These are phyloP conservation scores for Microstegium vimineum DNA, from an alignment of 176 grass and related monocot genomes.

Conservation along the genomic window DNA sequence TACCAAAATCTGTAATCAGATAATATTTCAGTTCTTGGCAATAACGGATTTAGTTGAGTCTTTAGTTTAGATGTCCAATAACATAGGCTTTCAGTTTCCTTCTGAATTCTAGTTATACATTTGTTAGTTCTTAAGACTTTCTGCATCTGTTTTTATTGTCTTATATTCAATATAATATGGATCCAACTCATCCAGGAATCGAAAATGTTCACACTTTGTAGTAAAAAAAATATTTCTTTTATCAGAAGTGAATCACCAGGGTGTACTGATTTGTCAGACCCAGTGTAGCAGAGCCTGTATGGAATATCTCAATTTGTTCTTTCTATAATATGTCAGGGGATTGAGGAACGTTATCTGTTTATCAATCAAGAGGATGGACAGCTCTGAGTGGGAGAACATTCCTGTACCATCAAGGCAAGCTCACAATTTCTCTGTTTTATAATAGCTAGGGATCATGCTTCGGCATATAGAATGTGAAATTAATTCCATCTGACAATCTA, in stretches of 20 bases:
- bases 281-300: not conserved
- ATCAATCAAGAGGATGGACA: constrained; percentile 80
- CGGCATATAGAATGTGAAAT: not conserved
- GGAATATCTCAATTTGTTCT: constrained; percentile 9
- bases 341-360: constrained; percentile 71
- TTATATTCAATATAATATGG: not conserved
- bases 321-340: constrained; percentile 52
- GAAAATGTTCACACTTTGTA: not conserved
- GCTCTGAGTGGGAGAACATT: constrained; percentile 83
- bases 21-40: constrained; percentile 4
- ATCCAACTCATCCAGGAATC: not conserved
- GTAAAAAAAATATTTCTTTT: not conserved
- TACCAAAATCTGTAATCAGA: not conserved
- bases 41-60: not conserved
- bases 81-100: not conserved
- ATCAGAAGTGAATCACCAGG: not conserved
- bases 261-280: not conserved
- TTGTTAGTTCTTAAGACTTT: not conserved
- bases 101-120: not conserved
- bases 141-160: not conserved
- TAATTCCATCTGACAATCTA: constrained; percentile 15
- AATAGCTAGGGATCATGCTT: constrained; percentile 14
- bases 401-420: constrained; percentile 77
- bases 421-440: constrained; percentile 4
- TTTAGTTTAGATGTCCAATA: constrained; percentile 9